phyloP scores from a whole-genome alignment of 2,329 filamentous ascomycete species.

The Ascochyta rabiei region DNA sequence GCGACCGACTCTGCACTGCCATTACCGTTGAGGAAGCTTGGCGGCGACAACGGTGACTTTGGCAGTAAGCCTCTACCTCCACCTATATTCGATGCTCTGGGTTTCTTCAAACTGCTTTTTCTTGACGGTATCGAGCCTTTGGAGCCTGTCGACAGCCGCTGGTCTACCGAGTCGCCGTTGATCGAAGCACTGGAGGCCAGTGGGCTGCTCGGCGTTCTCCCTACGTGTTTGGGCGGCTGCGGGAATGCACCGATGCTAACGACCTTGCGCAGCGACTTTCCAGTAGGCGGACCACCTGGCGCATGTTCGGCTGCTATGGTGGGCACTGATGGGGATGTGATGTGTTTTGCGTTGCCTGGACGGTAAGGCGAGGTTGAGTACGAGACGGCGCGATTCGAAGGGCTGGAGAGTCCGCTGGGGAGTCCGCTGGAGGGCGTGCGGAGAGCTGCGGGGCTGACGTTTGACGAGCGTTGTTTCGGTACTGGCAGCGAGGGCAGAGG shows the following conservation, averaged over 20 bases:
- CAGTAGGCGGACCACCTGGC: conserved; percentile 42
- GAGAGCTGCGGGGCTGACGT: conserved; percentile 33
- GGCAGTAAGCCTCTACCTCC: conserved; percentile 38
- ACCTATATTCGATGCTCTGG: conserved; percentile 53
- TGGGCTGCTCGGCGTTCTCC: conserved; percentile 59
- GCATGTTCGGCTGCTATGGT: conserved; percentile 53
- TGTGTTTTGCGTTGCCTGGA: conserved; percentile 34
- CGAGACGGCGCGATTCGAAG: conserved; percentile 39
- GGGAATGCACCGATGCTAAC: conserved; percentile 95
- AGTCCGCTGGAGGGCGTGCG: conserved; percentile 36
- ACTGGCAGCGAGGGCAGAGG: conserved; percentile 77
- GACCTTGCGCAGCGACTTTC: conserved; percentile 79
- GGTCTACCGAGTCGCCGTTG: conserved; percentile 40
- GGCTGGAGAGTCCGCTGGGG: conserved; percentile 39
- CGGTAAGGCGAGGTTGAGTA: conserved; percentile 42
- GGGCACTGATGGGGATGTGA: conserved; percentile 54
- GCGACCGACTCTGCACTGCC: conserved; percentile 78
- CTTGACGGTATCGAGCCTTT: conserved; percentile 38
- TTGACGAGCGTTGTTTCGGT: conserved; percentile 70
- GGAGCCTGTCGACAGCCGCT: conserved; percentile 37
- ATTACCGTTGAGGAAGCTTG: conserved; percentile 81
- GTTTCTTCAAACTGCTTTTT: conserved; percentile 50
- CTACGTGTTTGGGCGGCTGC: conserved; percentile 76
- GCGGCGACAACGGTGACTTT: conserved; percentile 57
- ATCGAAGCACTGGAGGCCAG: conserved; percentile 57